Evolutionary conservation across 345 rosid species (phyloP).

Genomic region (Anastatica hierochuntica): DNA sequence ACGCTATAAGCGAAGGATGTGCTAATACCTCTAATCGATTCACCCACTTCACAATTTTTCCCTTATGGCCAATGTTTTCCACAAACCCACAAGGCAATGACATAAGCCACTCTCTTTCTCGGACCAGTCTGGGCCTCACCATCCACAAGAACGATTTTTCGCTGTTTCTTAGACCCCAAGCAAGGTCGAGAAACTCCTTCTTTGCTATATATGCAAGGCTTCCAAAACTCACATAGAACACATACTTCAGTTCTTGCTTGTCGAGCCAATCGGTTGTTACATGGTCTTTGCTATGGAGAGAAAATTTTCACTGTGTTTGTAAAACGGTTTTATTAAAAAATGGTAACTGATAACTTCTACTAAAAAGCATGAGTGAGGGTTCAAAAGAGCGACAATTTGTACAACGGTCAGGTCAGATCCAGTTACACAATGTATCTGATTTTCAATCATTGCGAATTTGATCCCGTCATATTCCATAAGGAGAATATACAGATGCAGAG

Average conservation of each 20-base stretch:
- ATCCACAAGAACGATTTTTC: slow-evolving; percentile 54
- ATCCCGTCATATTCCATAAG: too few species aligned
- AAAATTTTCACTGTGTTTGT: slow-evolving; percentile 26
- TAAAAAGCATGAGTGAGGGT: too few species aligned
- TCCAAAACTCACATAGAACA: slow-evolving; percentile 52
- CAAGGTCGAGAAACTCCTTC: slow-evolving; percentile 46
- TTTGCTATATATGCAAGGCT: slow-evolving; percentile 28
- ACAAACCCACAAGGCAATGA: slow-evolving; percentile 34
- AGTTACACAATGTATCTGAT: too few species aligned
- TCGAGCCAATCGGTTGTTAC: slow-evolving; percentile 44
- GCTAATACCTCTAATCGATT: slow-evolving; percentile 53
- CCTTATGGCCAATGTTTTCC: slow-evolving; percentile 30
- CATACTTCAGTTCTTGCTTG: slow-evolving; percentile 32
- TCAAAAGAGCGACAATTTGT: too few species aligned
- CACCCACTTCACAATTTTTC: slow-evolving; percentile 55
- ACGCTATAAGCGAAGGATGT: slow-evolving; percentile 45
- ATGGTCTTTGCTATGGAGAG: slow-evolving; percentile 6
- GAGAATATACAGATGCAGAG: too few species aligned
- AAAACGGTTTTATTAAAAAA: too few species aligned
- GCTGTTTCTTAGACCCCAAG: slow-evolving; percentile 46
- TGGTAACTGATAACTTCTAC: too few species aligned
- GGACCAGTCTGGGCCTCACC: slow-evolving; percentile 32
- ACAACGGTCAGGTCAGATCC: too few species aligned
- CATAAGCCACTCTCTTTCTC: slow-evolving; percentile 26
- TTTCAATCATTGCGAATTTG: too few species aligned